Evolutionary conservation across 345 rosid species (phyloP).

Genomic region (Eucalyptus polyanthemos): DNA sequence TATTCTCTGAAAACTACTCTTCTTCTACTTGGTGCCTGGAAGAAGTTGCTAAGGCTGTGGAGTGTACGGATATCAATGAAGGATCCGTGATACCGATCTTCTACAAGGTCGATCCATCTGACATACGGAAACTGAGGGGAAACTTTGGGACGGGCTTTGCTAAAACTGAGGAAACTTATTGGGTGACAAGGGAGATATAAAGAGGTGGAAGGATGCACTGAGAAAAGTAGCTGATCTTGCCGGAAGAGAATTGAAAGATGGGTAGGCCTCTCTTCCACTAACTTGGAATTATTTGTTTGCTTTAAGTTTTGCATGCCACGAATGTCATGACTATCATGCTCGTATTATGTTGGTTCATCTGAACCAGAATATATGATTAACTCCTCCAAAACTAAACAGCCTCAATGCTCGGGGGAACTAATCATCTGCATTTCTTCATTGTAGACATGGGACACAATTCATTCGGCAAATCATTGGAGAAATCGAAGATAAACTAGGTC

Average conservation of each 20-base stretch:
- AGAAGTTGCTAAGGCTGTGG: background rate
- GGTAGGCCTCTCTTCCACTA: background rate
- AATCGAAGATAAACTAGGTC: background rate
- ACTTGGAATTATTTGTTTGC: background rate
- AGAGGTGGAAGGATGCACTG: background rate
- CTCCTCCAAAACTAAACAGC: background rate
- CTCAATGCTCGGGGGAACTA: background rate
- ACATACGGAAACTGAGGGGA: background rate
- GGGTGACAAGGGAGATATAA: background rate
- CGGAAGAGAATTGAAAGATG: background rate
- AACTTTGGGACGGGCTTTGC: background rate
- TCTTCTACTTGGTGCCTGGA: slow-evolving; percentile 5
- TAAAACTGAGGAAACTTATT: background rate
- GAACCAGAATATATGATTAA: background rate
- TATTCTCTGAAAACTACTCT: slow-evolving; percentile 1
- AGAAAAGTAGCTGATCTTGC: background rate
- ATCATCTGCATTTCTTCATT: background rate
- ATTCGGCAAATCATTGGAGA: background rate
- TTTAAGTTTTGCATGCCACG: background rate
- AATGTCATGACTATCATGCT: background rate
- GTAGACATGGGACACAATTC: background rate
- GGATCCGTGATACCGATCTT: background rate
- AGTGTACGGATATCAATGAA: background rate
- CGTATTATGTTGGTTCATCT: background rate
- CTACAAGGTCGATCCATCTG: background rate